Evolutionary conservation across 75 land plant species (phyloP), one percentile per base, ranked within the genome.

Genomic region (Picea glauca): DNA sequence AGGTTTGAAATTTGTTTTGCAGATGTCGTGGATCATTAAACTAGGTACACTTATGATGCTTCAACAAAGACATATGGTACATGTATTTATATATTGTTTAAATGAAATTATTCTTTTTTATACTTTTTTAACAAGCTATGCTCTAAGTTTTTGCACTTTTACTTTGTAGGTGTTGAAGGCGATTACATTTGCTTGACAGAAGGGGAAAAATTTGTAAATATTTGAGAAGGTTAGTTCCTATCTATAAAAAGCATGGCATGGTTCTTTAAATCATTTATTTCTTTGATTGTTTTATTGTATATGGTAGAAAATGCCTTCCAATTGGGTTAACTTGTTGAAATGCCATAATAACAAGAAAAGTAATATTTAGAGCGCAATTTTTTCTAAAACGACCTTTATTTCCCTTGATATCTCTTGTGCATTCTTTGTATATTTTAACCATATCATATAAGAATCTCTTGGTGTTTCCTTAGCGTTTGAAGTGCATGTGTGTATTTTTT

Each of bases 21-120:
- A 70, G 73, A 46, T 70, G 73, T 11, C 73, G 73, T 8, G 54
- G 73, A 40, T 70, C 73, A 40, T 43, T 70, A 70, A 70, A 70
- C 73, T 70, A 70, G 43, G 54, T 38, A 6, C 50, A 7, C 54
- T 33, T 15, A 2, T 70, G 2, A 70, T 70, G 50, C 54, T 70
- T 7, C 26, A 70, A 40, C 40, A 35, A 14, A 70, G 12, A 46
- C 50, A 46, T 70, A 70, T 70, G 73, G 13, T 8, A 43, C 54
- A 20, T 17, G 23, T 3, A 1, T 7, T 32, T 1, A 32, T 21
- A 40, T 43, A 6, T 21, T 68, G 8, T 0, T 20, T 40, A 1
- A 38, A 43, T 40, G 8, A 20, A 40, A 18, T 6, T 40, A 11
- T 70, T 20, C 18, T 20, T 8, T 35, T 70, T 0, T 70, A 30